phyloP scores from a whole-genome alignment of 768 basidiomycete species.

The Fistulinella prunicolor region DNA sequence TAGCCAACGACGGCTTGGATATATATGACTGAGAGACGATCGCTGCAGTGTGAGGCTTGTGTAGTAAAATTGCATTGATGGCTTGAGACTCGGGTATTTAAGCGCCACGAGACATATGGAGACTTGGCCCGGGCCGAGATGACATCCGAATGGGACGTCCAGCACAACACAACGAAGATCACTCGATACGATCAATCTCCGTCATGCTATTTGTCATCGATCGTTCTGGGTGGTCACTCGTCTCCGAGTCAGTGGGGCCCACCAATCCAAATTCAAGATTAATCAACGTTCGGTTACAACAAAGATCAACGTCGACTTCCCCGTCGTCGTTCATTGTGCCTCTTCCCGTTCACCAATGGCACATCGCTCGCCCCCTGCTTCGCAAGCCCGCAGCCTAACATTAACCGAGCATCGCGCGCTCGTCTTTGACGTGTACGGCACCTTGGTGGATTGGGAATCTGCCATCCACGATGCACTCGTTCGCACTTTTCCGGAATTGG shows the following conservation, averaged over 20 bases:
- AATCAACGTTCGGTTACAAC: neutral
- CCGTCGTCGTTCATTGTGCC: neutral
- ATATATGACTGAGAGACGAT: constrained; percentile 1
- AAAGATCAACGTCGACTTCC: neutral
- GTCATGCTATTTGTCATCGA: neutral
- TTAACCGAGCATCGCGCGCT: constrained; percentile 38
- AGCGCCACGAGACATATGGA: neutral
- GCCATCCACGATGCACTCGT: constrained; percentile 55
- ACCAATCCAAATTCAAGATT: neutral
- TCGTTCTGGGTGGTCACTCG: neutral
- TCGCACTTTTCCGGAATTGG: constrained; percentile 16
- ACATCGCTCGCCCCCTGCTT: constrained; percentile 7
- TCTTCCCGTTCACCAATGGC: constrained; percentile 14
- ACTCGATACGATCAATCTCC: constrained; percentile 4
- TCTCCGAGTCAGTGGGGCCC: neutral
- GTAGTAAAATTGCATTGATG: neutral
- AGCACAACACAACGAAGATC: neutral
- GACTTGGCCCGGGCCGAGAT: no score
- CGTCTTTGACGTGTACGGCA: constrained; percentile 77
- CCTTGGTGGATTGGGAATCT: constrained; percentile 74
- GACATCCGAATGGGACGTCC: no score
- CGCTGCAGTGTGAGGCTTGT: neutral
- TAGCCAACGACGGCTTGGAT: neutral
- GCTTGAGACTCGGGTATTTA: neutral
- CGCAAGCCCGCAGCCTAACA: constrained; percentile 3